Evolutionary conservation across 106 monocot genomes (phyloP).

Genomic region (Dendrobium officinale): DNA sequence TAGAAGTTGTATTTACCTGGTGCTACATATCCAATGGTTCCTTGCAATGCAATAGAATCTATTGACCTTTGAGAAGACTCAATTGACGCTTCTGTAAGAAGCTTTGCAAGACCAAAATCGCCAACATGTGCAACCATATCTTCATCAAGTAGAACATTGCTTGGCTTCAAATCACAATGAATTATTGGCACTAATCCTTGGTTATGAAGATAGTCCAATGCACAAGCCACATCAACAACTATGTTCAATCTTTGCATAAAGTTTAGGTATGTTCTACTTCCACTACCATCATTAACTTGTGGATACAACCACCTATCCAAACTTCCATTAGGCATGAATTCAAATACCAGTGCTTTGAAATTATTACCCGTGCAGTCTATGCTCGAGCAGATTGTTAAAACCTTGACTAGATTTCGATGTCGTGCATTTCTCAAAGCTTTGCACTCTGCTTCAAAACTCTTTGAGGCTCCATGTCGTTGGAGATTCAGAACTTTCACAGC

Average conservation of each 20-base stretch:
- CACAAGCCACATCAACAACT: slow-evolving; percentile 37
- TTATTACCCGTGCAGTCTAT: slow-evolving; percentile 15
- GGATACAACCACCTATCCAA: slow-evolving; percentile 26
- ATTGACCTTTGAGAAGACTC: no score
- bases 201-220: slow-evolving; percentile 48
- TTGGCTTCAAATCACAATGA: slow-evolving; percentile 42
- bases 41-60: no score
- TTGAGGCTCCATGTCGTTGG: slow-evolving; percentile 23
- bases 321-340: slow-evolving; percentile 32
- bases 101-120: slow-evolving; percentile 38
- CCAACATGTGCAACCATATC: slow-evolving; percentile 33
- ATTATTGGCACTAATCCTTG: slow-evolving; percentile 18
- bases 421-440: slow-evolving; percentile 18
- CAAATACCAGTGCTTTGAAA: slow-evolving; percentile 25
- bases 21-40: no score
- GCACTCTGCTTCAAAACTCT: slow-evolving; percentile 41
- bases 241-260: slow-evolving; percentile 27
- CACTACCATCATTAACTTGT: no score
- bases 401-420: slow-evolving; percentile 39
- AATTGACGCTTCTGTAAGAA: no score
- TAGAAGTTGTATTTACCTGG: background rate
- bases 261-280: background rate
- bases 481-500: slow-evolving; percentile 45
- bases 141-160: slow-evolving; percentile 18
- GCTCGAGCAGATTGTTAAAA: slow-evolving; percentile 22